A percentile compares a stretch with the other conserved stretches of the same genome.
phyloP scores from a whole-genome alignment of 768 basidiomycete species.

The Stropharia rugosoannulata region DNA sequence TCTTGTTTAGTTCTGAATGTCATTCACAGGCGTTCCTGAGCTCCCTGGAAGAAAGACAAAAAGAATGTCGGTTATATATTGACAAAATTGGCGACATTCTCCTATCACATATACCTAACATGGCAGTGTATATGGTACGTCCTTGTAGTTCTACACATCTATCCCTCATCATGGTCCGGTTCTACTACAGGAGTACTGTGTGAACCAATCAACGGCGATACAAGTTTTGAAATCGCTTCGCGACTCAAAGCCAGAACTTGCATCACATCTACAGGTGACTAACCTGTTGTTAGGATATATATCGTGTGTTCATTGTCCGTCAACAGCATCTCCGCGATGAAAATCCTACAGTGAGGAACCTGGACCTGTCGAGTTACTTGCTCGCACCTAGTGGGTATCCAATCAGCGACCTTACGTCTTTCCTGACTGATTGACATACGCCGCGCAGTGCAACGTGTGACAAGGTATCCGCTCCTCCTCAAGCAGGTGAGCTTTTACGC shows the following conservation, averaged over 20 bases:
- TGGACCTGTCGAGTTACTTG: conserved; percentile 90
- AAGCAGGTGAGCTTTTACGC: conserved; percentile 48
- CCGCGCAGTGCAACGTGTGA: conserved; percentile 86
- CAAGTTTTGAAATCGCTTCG: conserved; percentile 74
- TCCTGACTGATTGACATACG: neutral
- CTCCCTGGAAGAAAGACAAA: conserved; percentile 88
- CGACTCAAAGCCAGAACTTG: conserved; percentile 64
- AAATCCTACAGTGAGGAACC: conserved; percentile 68
- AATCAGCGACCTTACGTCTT: neutral
- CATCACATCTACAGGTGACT: conserved; percentile 63
- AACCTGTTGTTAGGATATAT: neutral
- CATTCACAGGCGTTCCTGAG: conserved; percentile 71
- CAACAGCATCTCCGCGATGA: conserved; percentile 68
- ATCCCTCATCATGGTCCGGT: neutral
- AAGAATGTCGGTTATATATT: conserved; percentile 87
- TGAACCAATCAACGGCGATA: conserved; percentile 81
- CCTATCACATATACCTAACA: conserved; percentile 67
- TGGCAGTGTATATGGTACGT: conserved; percentile 78
- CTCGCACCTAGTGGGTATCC: conserved; percentile 78
- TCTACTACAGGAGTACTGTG: conserved; percentile 71
- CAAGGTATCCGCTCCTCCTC: conserved; percentile 89
- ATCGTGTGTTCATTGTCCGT: neutral
- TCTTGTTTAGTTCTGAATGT: neutral
- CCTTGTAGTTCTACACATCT: neutral
- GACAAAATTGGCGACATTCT: conserved; percentile 88